Percentiles rank a stretch among this genome's conserved stretches.
Conservation (phyloP, 257 asterid genomes). For the Oldenlandia corymbosa region DNA sequence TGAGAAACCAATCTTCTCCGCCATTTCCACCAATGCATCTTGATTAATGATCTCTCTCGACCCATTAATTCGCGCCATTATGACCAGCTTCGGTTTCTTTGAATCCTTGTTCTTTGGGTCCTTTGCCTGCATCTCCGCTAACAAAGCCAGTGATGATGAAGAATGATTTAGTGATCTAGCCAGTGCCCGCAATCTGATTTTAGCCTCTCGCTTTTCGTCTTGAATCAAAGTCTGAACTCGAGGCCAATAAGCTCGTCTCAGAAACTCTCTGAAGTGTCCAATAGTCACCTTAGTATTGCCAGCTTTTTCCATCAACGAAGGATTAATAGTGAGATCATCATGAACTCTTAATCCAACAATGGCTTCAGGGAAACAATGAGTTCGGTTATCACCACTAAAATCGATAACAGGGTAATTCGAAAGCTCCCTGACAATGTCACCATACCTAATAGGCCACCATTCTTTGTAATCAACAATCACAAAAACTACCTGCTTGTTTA, state of each 20-base stretch:
- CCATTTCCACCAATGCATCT: conserved; percentile 33
- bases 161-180: too few species aligned
- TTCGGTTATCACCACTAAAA: conserved; percentile 39
- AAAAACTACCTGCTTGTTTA: conserved; percentile 40
- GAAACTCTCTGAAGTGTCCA: conserved; percentile 27
- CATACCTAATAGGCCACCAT: conserved; percentile 47
- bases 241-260: conserved; percentile 38
- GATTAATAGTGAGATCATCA: conserved; percentile 44
- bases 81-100: conserved; percentile 42
- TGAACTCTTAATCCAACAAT: conserved; percentile 72
- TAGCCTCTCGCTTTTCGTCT: conserved; percentile 30
- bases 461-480: conserved; percentile 52
- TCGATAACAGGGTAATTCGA: conserved; percentile 41
- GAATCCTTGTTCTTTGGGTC: not conserved
- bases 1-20: conserved; percentile 38
- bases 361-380: conserved; percentile 76
- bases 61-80: conserved; percentile 44
- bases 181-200: too few species aligned
- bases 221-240: conserved; percentile 30
- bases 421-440: conserved; percentile 34
- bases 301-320: conserved; percentile 32
- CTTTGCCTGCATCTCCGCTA: conserved; percentile 11
- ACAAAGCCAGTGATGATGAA: too few species aligned
- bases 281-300: conserved; percentile 34
- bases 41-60: conserved; percentile 48